A percentile compares a stretch with the other conserved stretches of the same genome.
These are phyloP conservation scores for Cephaloascus albidus DNA, from an alignment of 805 yeast species.

Conservation along the genomic window DNA sequence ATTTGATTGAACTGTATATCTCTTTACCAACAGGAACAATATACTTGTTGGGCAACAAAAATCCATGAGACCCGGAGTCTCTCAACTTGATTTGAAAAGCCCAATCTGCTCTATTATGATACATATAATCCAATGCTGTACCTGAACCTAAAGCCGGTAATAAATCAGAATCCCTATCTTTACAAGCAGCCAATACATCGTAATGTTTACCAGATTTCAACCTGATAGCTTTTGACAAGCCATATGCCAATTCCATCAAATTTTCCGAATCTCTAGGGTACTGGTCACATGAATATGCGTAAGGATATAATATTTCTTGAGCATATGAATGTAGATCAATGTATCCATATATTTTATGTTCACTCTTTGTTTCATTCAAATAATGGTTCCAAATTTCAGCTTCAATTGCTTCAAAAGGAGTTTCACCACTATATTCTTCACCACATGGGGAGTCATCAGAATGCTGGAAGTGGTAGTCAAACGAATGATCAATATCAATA, in stretches of 20 bases:
- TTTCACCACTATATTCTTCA: conserved; percentile 74
- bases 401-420: conserved; percentile 47
- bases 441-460: conserved; percentile 66
- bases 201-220: conserved; percentile 54
- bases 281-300: conserved; percentile 68
- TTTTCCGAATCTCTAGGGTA: conserved; percentile 76
- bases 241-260: conserved; percentile 72
- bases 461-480: conserved; percentile 61
- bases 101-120: conserved; percentile 73
- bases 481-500: conserved; percentile 80
- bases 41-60: conserved; percentile 59
- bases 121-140: conserved; percentile 74
- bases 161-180: conserved; percentile 67
- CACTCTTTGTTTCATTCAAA: conserved; percentile 31
- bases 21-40: conserved; percentile 76
- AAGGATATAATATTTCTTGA: conserved; percentile 75
- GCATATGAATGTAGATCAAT: conserved; percentile 81
- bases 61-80: conserved; percentile 79
- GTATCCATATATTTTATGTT: conserved; percentile 63
- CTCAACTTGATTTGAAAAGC: conserved; percentile 77
- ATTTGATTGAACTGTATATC: conserved; percentile 56
- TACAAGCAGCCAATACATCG: conserved; percentile 68
- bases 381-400: conserved; percentile 28
- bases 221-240: conserved; percentile 67
- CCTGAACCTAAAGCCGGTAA: conserved; percentile 74